These are phyloP conservation scores for Corylus americana DNA, from an alignment of 306 rosid species.

Conservation along the genomic window DNA sequence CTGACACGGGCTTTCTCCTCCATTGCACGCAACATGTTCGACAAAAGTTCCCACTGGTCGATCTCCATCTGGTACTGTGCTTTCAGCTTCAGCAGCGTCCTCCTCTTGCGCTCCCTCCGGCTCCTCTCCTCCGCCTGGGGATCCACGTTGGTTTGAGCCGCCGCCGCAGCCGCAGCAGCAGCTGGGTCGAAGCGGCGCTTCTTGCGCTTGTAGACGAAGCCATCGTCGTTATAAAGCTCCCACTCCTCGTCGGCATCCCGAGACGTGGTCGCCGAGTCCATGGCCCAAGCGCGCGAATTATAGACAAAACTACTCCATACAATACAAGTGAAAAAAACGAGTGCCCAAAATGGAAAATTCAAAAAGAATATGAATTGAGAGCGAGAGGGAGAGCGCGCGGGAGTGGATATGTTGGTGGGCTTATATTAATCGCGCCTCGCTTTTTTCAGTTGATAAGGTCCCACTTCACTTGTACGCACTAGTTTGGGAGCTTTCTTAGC, in stretches of 20 bases:
- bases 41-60: slow-evolving; percentile 59
- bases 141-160: slow-evolving; percentile 14
- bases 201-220: slow-evolving; percentile 75
- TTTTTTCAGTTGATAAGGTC: not conserved
- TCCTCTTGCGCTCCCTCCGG: slow-evolving; percentile 56
- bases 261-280: slow-evolving; percentile 36
- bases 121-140: slow-evolving; percentile 30
- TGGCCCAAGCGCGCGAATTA: slow-evolving; percentile 14
- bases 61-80: slow-evolving; percentile 55
- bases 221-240: slow-evolving; percentile 76
- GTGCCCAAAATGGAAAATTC: not conserved
- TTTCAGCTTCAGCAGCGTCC: slow-evolving; percentile 54
- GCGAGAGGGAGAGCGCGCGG: not conserved
- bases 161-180: not conserved
- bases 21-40: slow-evolving; percentile 49
- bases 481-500: too few relatives aligned
- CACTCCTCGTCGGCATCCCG: slow-evolving; percentile 44
- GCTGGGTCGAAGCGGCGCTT: slow-evolving; percentile 42
- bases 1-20: slow-evolving; percentile 39
- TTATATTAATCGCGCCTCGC: not conserved
- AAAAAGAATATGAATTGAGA: not conserved
- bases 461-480: too few relatives aligned
- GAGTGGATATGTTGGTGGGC: not conserved
- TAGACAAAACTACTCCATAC: not conserved
- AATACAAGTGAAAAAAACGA: not conserved